Percentiles rank a stretch among this genome's conserved stretches.
phyloP scores from a whole-genome alignment of 2,329 filamentous ascomycete genomes.

The Clonostachys sp. region DNA sequence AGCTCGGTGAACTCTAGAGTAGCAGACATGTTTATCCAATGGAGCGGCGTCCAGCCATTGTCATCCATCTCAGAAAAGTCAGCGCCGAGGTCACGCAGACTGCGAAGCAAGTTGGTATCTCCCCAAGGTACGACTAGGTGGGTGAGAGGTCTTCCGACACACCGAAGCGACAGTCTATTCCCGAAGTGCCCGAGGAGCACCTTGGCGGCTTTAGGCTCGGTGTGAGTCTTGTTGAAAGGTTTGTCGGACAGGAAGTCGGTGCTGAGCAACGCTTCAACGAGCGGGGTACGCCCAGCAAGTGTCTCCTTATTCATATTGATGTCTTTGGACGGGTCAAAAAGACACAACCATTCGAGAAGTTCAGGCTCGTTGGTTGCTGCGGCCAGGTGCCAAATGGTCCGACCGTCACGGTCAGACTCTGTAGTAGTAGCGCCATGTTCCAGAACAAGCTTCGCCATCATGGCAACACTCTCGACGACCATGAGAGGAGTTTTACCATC shows the following conservation, averaged over 20 bases:
- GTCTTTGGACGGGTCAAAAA: slow-evolving; percentile 10
- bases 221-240: neutral
- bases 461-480: slow-evolving; percentile 16
- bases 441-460: slow-evolving; percentile 16
- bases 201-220: neutral
- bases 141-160: neutral
- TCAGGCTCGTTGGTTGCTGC: slow-evolving; percentile 22
- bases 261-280: slow-evolving; percentile 19
- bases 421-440: slow-evolving; percentile 16
- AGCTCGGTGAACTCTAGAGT: neutral
- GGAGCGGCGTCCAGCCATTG: slow-evolving; percentile 1
- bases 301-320: slow-evolving; percentile 16
- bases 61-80: neutral
- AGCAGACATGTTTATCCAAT: slow-evolving; percentile 5
- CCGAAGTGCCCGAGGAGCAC: neutral
- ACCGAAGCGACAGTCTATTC: too few species aligned
- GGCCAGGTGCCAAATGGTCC: slow-evolving; percentile 30
- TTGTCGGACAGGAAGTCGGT: slow-evolving; percentile 1
- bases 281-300: slow-evolving; percentile 16
- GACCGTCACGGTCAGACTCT: slow-evolving; percentile 18
- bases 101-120: slow-evolving; percentile 1
- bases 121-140: slow-evolving; percentile 4
- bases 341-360: slow-evolving; percentile 20
- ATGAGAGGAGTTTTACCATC: slow-evolving; percentile 27
- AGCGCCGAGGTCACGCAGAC: slow-evolving; percentile 1